Conservation (phyloP, 208 protist genomes). For the Phytomonas francai region DNA sequence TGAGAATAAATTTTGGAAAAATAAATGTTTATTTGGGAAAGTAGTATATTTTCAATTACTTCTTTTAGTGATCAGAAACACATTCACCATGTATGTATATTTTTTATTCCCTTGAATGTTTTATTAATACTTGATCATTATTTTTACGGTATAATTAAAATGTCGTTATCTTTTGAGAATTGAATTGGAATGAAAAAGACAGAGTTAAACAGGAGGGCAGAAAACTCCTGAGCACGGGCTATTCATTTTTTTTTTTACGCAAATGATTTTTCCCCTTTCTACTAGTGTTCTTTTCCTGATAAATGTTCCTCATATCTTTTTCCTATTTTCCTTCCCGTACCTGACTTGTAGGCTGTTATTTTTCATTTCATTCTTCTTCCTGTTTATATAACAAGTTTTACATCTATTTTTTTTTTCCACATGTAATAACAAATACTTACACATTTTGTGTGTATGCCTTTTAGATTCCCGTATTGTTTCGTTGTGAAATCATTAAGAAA, state of each 20-base stretch:
- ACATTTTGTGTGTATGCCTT: background rate
- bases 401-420: constrained; percentile 3
- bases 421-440: constrained; percentile 6
- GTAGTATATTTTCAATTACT: background rate
- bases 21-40: background rate
- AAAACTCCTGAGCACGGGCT: background rate
- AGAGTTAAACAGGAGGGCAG: background rate
- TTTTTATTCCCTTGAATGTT: background rate
- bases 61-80: background rate
- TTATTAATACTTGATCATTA: background rate
- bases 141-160: background rate
- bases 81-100: background rate
- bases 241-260: background rate
- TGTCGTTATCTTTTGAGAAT: background rate
- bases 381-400: background rate
- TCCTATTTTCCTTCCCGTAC: background rate
- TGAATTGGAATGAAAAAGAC: background rate
- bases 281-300: background rate
- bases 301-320: background rate
- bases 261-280: background rate
- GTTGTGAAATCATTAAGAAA: background rate
- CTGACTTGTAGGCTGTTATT: background rate
- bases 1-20: background rate
- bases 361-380: constrained; percentile 7
- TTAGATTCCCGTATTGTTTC: background rate